Evolutionary conservation across 78 protist genomes (phyloP).

Genomic region (Dictyostelium capitatum): DNA sequence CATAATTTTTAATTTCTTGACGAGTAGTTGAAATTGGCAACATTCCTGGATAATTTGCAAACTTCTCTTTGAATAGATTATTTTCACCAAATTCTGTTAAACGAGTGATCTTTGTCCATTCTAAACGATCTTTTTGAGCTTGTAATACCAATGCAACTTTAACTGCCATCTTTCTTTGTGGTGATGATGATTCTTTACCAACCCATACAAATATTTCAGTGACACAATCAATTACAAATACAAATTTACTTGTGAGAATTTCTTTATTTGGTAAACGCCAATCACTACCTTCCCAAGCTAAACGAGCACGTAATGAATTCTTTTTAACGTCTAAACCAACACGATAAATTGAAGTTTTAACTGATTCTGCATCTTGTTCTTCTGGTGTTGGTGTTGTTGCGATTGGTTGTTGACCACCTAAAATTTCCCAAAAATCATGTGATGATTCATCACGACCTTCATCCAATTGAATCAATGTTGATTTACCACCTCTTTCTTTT

Average conservation of each 20-base stretch:
- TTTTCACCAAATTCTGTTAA: conserved; percentile 80
- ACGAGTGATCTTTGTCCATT: conserved; percentile 41
- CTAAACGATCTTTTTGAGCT: conserved; percentile 31
- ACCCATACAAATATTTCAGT: conserved; percentile 82
- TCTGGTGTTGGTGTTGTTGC: conserved; percentile 51
- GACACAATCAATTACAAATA: conserved; percentile 76
- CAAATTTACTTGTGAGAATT: conserved; percentile 58
- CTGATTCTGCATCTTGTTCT: conserved; percentile 62
- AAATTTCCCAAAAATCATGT: conserved; percentile 61
- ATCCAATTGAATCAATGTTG: conserved; percentile 58
- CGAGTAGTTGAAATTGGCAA: conserved; percentile 78
- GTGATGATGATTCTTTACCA: conserved; percentile 77
- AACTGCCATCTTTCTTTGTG: conserved; percentile 77
- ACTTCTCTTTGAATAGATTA: conserved; percentile 82
- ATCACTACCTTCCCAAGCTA: conserved; percentile 79
- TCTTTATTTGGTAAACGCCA: conserved; percentile 72
- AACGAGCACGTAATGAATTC: conserved; percentile 47
- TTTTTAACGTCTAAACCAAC: conserved; percentile 71
- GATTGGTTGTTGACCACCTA: conserved; percentile 30
- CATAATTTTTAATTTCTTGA: conserved; percentile 32
- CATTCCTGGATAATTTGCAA: conserved; percentile 84
- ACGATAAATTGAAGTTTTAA: conserved; percentile 56
- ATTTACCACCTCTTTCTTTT: conserved; percentile 82
- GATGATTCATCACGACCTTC: conserved; percentile 46
- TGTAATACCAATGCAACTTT: conserved; percentile 56